phyloP scores from a whole-genome alignment of 1,284 basidiomycete species.

The Trichosporon coremiiforme region DNA sequence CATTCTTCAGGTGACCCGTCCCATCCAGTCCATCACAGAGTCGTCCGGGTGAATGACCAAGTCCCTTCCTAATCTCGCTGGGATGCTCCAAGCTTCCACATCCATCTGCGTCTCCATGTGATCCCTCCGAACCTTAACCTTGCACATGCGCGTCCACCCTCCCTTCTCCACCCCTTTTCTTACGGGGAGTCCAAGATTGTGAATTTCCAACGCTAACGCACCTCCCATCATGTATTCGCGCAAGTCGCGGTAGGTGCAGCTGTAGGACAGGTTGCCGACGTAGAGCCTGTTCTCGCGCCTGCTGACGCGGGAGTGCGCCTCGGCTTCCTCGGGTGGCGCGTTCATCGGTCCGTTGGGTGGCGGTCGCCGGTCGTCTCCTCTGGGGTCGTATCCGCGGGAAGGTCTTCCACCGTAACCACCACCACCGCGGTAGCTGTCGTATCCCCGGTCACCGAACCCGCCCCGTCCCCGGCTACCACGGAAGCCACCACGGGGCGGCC shows the following conservation, averaged over 20 bases:
- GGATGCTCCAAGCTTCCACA: neutral
- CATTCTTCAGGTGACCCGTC: conserved; percentile 18
- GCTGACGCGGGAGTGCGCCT: conserved; percentile 85
- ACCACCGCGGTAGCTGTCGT: conserved; percentile 16
- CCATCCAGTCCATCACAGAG: conserved; percentile 19
- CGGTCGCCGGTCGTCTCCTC: conserved; percentile 11
- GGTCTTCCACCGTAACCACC: conserved; percentile 4
- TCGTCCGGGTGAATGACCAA: conserved; percentile 17
- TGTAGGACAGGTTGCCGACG: conserved; percentile 96
- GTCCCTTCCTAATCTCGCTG: neutral
- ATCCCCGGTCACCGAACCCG: conserved; percentile 11
- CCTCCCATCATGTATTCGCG: conserved; percentile 99
- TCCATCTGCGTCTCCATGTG: conserved; percentile 6
- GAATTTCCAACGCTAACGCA: conserved; percentile 71
- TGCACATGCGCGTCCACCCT: conserved; percentile 9
- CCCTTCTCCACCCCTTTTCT: conserved; percentile 49
- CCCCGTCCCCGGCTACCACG: conserved; percentile 20
- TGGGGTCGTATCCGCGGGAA: conserved; percentile 26
- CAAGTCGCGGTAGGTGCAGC: conserved; percentile 95
- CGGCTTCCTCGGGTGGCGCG: conserved; percentile 81
- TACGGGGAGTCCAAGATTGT: neutral
- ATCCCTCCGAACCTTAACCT: conserved; percentile 14
- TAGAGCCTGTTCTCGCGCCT: conserved; percentile 98
- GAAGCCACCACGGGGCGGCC: neutral
- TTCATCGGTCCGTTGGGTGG: conserved; percentile 72